These are phyloP conservation scores for Solanum hybrid DNA, from an alignment of 305 asterid genomes.

Conservation along the genomic window DNA sequence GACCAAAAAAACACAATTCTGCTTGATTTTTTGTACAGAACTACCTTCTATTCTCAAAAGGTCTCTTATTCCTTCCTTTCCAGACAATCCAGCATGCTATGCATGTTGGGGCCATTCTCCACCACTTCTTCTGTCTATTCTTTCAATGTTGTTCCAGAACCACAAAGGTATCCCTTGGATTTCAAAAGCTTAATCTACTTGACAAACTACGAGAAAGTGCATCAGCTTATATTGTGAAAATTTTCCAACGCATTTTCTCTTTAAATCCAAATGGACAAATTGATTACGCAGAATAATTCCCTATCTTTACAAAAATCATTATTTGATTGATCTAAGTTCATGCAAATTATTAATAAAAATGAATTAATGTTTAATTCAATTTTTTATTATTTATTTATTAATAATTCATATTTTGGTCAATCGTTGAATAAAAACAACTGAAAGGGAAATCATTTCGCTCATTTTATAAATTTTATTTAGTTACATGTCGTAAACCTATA, in stretches of 20 bases:
- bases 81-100: not conserved
- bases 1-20: not conserved
- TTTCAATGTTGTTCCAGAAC: not conserved
- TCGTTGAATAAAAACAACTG: not conserved
- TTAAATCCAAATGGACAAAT: not conserved
- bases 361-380: not conserved
- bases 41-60: not conserved
- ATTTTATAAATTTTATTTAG: not conserved
- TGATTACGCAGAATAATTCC: not conserved
- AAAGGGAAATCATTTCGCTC: not conserved
- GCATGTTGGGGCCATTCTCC: not conserved
- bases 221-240: not conserved
- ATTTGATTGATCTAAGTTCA: not conserved
- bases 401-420: not conserved
- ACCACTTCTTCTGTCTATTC: not conserved
- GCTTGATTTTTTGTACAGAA: not conserved
- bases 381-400: not conserved
- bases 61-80: not conserved
- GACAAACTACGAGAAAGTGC: not conserved
- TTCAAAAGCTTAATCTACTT: not conserved
- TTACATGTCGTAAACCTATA: not conserved
- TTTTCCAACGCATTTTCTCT: not conserved
- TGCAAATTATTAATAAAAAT: not conserved
- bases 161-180: not conserved
- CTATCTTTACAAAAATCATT: not conserved